Evolutionary conservation across 2,329 filamentous ascomycete genomes (phyloP), one percentile per base, ranked within the genome.

Genomic region (Hypoxylon sp.): DNA sequence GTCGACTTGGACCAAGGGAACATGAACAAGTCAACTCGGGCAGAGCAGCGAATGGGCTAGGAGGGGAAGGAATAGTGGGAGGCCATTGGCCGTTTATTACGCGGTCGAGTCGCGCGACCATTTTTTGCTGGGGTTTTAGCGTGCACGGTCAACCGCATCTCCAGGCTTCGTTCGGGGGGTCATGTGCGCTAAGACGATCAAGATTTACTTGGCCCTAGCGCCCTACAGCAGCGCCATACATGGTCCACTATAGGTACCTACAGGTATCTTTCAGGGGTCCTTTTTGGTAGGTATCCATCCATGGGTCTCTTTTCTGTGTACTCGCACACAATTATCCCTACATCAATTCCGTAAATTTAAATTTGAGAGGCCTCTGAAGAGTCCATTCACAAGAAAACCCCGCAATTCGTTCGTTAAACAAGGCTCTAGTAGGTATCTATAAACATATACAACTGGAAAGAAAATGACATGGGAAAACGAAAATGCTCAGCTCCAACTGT

Each of bases 91-190:
- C 57, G 53, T 62, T 68, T 68, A 68, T 54, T 65, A 70, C 68
- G 68, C 68, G 68, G 68, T 70, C 65, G 66, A 66, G 68, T 70
- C 68, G 68, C 68, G 68, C 68, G 59, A 70, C 62, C 31, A n/a
- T 46, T 51, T 47, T 50, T 59, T 48, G 32, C 51, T 52, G 42
- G 53, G 48, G 17, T 39, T 63, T 48, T 58, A 60, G 51, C 46
- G 52, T 60, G 53, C 51, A 57, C 54, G 29, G 21, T 46, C 48
- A 21, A 44, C 19, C 5, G 13, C 21, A 50, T 50, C 57, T 44
- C 50, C 50, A 52, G 50, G 29, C 39, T 35, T 42, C 6, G 15
- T 48, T 15, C 29, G 32, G 50, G 27, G 52, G 52, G 39, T 63
- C 59, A 57, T 63, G 51, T 67, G 54, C 55, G 52, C 65, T 61